Evolutionary conservation across 2,329 filamentous ascomycete genomes (phyloP).

Genomic region (Cryphonectria parasitica): DNA sequence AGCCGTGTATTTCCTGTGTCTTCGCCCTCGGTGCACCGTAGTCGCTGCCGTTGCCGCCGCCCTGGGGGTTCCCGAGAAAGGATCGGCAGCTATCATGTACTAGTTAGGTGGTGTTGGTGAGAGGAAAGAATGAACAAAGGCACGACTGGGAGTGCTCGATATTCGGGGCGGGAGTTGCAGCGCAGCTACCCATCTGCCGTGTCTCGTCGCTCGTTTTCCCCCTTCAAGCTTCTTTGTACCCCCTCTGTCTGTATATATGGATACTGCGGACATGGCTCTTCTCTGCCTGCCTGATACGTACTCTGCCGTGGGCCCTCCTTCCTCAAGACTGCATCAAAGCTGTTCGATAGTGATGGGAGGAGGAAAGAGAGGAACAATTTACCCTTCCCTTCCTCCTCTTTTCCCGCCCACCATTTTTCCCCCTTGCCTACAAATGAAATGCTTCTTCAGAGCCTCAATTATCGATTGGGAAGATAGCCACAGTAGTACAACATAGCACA

Average conservation of each 20-base stretch:
- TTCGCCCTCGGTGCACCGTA: background rate
- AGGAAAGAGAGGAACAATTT: too few relatives aligned
- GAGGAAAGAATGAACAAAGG: background rate
- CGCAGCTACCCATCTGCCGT: background rate
- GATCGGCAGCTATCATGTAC: slow-evolving; percentile 9
- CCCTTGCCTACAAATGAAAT: too few relatives aligned
- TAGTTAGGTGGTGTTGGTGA: background rate
- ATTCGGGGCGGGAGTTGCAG: background rate
- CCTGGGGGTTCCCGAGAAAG: background rate
- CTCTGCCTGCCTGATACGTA: background rate
- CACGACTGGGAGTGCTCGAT: background rate
- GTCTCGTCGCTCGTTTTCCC: background rate
- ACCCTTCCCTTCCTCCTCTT: too few relatives aligned
- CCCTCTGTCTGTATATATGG: too few relatives aligned
- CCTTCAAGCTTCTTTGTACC: background rate
- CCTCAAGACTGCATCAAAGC: background rate
- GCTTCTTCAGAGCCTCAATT: too few relatives aligned
- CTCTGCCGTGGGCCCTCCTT: background rate
- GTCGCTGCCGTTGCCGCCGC: background rate
- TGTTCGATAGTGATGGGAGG: background rate
- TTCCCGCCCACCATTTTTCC: too few relatives aligned
- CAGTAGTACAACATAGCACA: background rate
- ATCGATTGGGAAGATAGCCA: background rate
- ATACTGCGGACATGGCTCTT: background rate
- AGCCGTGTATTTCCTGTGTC: background rate